Evolutionary conservation across 2,329 filamentous ascomycete species (phyloP), one percentile per base, ranked within the genome.

Genomic region (Blastomyces silverae): DNA sequence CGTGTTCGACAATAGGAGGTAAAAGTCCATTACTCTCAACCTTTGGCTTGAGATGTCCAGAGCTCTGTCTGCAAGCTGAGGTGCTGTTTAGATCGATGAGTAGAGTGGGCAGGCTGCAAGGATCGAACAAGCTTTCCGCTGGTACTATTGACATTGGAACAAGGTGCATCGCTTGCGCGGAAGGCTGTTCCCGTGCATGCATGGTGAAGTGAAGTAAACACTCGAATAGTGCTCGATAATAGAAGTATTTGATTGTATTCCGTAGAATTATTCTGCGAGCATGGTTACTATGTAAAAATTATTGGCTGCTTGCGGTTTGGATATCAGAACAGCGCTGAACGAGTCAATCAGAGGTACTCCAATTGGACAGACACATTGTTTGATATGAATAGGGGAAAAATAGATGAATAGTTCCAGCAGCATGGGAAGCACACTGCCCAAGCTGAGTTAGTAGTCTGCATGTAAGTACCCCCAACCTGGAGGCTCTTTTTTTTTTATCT

Each of bases 11-110:
- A 68, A 50, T 17, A 66, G 63, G 50, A 66, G 39, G 61, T 69
- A 69, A 50, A 48, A 68, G 56, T 1, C 64, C 66, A 28, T 69
- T 66, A 13, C 42, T 31, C 25, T 69, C 65, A 37, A 66, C 61
- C 39, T 61, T 56, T 44, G 34, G 62, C 13, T 42, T 46, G 17
- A 44, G 25, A 15, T 37, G 20, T 58, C n/a, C 17, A 17, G 56
- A 3, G 2, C 25, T 39, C 7, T 11, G 25, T 53, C 22, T 31
- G 28, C 5, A 7, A 28, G 15, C 7, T 28, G 52, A 55, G 52
- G 28, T 55, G 20, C 5, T 55, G 8, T 55, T 28, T 34, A 28
- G 11, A 8, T 34, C 13, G 52, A 17, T 10, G 22, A 28, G 25
- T 3, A 28, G 34, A n/a, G n/a, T 22, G 20, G 46, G 20, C 3